Evolutionary conservation across 2,329 filamentous ascomycete genomes (phyloP), one percentile per base, ranked within the genome.

Genomic region (Pochonia chlamydosporia): DNA sequence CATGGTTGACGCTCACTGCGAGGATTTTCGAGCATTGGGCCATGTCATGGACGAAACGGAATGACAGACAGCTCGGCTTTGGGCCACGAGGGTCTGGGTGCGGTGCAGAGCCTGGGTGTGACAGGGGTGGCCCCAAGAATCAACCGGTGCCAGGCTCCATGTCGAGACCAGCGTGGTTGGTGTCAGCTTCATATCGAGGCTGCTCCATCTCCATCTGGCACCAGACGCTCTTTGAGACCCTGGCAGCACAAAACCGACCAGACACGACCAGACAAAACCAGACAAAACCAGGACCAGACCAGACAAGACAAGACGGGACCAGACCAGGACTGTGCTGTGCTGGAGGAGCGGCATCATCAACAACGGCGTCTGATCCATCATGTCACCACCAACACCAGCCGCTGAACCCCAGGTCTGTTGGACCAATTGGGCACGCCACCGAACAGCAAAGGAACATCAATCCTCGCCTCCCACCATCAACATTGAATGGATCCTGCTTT

Each of bases 71-170:
- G 18, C 24, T 37, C 39, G 48, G 26, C 40, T 36, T 37, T 37
- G 41, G 44, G 24, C 48, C 48, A 48, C 37, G 44, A 33, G 31
- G 26, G 21, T 33, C 26, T 43, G 28, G n/a, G n/a, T n/a, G n/a
- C n/a, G n/a, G n/a, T n/a, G n/a, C n/a, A n/a, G n/a, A n/a, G 26
- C 20, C n/a, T 39, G 37, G 14, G 46, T 21, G 30, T 16, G 44
- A 41, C 48, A 49, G 40, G 48, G 48, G 40, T 35, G 40, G 40
- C 30, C 44, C n/a, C 44, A 18, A 46, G 31, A 7, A 16, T n/a
- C n/a, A n/a, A n/a, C n/a, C n/a, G n/a, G n/a, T n/a, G n/a, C n/a
- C n/a, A n/a, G n/a, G n/a, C n/a, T n/a, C n/a, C n/a, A n/a, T n/a
- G n/a, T n/a, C n/a, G n/a, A n/a, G n/a, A n/a, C n/a, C n/a, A n/a